Base-by-base conservation (phyloP, 2,329 filamentous ascomycete genomes). In the Bipolaris cookei region DNA sequence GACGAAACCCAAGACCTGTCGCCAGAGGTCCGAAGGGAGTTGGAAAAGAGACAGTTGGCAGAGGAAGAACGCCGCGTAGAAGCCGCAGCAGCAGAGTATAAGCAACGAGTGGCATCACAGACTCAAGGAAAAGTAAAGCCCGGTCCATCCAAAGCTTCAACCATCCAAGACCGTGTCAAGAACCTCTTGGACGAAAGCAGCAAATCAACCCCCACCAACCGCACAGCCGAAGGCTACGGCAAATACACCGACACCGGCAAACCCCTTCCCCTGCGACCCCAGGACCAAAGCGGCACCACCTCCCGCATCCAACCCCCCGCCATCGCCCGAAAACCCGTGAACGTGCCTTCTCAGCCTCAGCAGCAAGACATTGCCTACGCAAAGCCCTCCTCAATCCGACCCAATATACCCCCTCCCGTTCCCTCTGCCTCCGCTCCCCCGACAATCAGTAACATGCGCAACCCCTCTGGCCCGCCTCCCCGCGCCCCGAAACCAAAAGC, bases 61-160 rank as follows among this genome's bases (percentile, higher is more conserved):
- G 88, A 95, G 71, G 95, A 99, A 78, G 95, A 99, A 77, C 89
- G 88, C 68, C 86, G 95, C 3, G 95, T 99, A 1, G 92, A 91
- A 44, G 89, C 89, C 18, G 95, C 93, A 0, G 92, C 92, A 16
- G 92, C 91, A 1, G 93, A 96, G 76, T 97, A 98, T 75, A 87
- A 90, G 32, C 87, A 88, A 66, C 87, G 90, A 20, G 79, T 97
- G 37, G 86, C 89, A 1, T 84, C 86, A 49, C 82, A 85, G 51
- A 85, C 83, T n/a, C 77, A 65, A 34, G 70, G 80, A 18, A 81
- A 80, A 41, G 77, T 79, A 23, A 72, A 76, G 7, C 73, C 72
- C 6, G 75, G 74, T 16, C 79, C 78, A 14, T 86, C 86, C 13
- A 83, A 88, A 39, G 92, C 92, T 16, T 85, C 88, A n/a, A 90